Base-by-base conservation (phyloP, 2,329 filamentous ascomycete species). In the Aureobasidium musti region DNA sequence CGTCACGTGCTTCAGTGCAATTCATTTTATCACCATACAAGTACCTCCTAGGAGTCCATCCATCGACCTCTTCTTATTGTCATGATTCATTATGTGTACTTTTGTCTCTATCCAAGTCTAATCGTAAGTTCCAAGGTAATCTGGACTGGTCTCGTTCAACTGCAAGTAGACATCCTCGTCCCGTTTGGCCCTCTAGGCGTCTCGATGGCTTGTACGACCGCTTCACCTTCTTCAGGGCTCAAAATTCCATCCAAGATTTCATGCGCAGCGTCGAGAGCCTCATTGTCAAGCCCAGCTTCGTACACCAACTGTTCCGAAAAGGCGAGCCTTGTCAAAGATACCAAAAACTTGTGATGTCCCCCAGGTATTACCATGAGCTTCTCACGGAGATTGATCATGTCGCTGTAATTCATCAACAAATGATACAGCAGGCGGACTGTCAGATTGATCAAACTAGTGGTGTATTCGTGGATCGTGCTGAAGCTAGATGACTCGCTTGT, bases 261-360 rank as follows among this genome's bases (percentile, higher is more conserved):
- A 71, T 94, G 89, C 3, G 95, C 94, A 77, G 89, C 87, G 69
- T 94, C 91, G 1, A 89, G 86, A 0, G 92, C 91, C 69, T 91
- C 91, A 33, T 89, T 86, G 41, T 90, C 89, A 63, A 96, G 89
- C 0, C 89, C 89, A 1, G 83, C 82, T 77, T 97, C 92, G 33
- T 96, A 82, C 13, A 95, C 84, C 10, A 91, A 77, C 35, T 91
- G 89, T 68, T 96, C 91, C 6, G 87, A 89, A 75, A 97, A 97
- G 0, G 91, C 92, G n/a, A 98, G 79, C 49, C 94, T 81, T 0
- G 91, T 92, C 52, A 99, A 80, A 2, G 87, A 87, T 11, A 97
- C 85, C 1, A 96, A 81, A 73, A 96, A 94, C 63, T 92, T 92
- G 73, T 97, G 92, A 61, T 87, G 86, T 0, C 89, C 91, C 3